Conservation (phyloP, 2,329 filamentous ascomycete genomes). For the Verticillium longisporum region DNA sequence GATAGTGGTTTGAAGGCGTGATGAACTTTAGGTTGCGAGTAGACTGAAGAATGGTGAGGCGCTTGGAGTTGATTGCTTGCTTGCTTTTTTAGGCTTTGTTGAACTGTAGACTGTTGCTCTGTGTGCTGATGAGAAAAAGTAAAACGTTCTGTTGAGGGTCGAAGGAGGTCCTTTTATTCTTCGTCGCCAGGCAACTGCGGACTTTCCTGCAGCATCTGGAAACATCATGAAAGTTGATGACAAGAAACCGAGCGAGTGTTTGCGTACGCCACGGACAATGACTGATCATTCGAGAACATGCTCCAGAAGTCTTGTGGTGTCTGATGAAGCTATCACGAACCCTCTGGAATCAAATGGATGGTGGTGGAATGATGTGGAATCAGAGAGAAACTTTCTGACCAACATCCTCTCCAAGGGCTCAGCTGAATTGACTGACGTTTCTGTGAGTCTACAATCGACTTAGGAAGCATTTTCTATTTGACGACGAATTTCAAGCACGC, state of each 20-base stretch:
- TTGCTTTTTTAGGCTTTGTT: background rate
- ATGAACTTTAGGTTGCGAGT: no score
- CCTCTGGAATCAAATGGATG: background rate
- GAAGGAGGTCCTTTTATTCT: conserved; percentile 22
- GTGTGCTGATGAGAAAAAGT: conserved; percentile 19
- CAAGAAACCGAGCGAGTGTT: conserved; percentile 6
- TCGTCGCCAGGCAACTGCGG: conserved; percentile 3
- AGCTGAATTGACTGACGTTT: no score
- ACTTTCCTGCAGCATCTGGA: conserved; percentile 20
- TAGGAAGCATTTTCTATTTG: no score
- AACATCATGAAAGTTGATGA: conserved; percentile 7
- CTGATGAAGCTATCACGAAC: background rate
- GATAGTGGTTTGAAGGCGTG: background rate
- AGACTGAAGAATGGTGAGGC: background rate
- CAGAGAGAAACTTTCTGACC: background rate
- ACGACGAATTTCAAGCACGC: no score
- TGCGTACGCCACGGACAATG: background rate
- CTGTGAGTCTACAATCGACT: no score
- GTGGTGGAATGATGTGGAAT: background rate
- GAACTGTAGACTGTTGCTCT: conserved; percentile 2
- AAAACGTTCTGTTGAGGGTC: conserved; percentile 7
- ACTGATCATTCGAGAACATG: background rate
- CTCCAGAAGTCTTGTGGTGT: background rate
- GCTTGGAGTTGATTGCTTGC: conserved; percentile 13
- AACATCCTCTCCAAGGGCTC: no score